Base-by-base conservation (phyloP, 140 eudicot species). In the Senecio squalidus region DNA sequence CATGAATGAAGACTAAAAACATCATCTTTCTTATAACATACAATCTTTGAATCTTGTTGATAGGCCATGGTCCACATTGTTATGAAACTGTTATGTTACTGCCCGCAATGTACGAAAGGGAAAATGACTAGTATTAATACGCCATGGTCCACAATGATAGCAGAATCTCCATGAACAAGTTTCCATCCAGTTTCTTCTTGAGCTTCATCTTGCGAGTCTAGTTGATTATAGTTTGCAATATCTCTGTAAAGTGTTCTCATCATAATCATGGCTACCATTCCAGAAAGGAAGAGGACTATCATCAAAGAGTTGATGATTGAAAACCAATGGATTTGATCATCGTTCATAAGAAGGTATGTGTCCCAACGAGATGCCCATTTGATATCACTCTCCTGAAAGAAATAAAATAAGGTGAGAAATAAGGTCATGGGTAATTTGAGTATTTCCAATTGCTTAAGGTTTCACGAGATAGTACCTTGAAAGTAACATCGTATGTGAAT, bases 351-450 rank as follows among this genome's bases (percentile, higher is more conserved):
- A 23, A 76, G 84, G 45, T 80, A 83, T 14, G 77, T 70, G 18
- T 83, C 87, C 84, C 87, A 83, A 58, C 84, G 57, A 11, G 93
- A 83, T 9, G 83, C 77, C 93, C 87, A 76, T 65, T 75, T 66
- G 21, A 80, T 71, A 23, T 80, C 81, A 41, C 82, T 76, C 24
- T 65, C 60, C 93, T 83, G 75, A 3, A 33, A 33, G 10, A 33
- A 33, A 6, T 9, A 33, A 33, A 33, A 33, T 33, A n/a, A 13
- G 40, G 10, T 9, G 14, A 33, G 40, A 33, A 33, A 33, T 8
- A 8, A 13, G 40, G 40, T 33, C 40, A 33, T 33, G 39, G 38
- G 2, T 3, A 31, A 8, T 31, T 5, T 6, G 9, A 31, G n/a
- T n/a, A n/a, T n/a, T n/a, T n/a, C n/a, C n/a, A n/a, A n/a, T n/a